These are phyloP conservation scores for Pythium monospermum DNA, from an alignment of 352 stramenopile genomes.

Conservation along the genomic window DNA sequence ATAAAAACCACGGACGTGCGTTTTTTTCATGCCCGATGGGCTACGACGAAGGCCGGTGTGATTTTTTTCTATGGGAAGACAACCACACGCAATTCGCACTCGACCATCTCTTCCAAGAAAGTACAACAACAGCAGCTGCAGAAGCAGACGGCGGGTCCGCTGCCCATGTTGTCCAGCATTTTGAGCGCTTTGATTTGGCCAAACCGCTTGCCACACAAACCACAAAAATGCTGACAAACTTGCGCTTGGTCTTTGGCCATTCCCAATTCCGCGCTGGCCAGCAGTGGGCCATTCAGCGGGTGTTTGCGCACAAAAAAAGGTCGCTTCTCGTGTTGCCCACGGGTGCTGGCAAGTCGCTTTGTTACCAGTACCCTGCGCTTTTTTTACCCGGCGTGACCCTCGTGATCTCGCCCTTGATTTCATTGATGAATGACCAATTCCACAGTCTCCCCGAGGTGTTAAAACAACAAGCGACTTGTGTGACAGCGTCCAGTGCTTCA, in stretches of 20 bases:
- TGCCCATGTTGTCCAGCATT: conserved; percentile 20
- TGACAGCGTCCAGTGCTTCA: conserved; percentile 65
- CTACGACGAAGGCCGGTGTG: conserved; percentile 73
- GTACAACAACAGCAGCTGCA: not conserved
- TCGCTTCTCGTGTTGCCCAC: conserved; percentile 95
- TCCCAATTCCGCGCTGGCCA: conserved; percentile 72
- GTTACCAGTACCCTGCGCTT: conserved; percentile 84
- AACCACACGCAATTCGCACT: conserved; percentile 66
- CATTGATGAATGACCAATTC: conserved; percentile 93
- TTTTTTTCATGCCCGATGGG: conserved; percentile 74
- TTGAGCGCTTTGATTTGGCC: conserved; percentile 48
- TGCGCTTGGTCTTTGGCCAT: conserved; percentile 84
- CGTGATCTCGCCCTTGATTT: conserved; percentile 92
- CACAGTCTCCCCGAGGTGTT: conserved; percentile 64
- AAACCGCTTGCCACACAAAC: conserved; percentile 35
- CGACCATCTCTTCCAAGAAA: conserved; percentile 36
- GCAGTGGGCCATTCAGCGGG: conserved; percentile 76
- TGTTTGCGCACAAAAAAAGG: conserved; percentile 75
- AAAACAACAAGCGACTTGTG: conserved; percentile 67
- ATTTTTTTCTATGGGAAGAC: conserved; percentile 84
- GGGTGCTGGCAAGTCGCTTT: conserved; percentile 89
- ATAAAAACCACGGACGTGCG: conserved; percentile 64
- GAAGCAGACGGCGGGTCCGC: not conserved
- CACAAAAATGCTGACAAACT: conserved; percentile 57
- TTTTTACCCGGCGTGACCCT: conserved; percentile 83